Conservation (phyloP, 75 land plant species). For the Chamaecyparis obtusa region DNA sequence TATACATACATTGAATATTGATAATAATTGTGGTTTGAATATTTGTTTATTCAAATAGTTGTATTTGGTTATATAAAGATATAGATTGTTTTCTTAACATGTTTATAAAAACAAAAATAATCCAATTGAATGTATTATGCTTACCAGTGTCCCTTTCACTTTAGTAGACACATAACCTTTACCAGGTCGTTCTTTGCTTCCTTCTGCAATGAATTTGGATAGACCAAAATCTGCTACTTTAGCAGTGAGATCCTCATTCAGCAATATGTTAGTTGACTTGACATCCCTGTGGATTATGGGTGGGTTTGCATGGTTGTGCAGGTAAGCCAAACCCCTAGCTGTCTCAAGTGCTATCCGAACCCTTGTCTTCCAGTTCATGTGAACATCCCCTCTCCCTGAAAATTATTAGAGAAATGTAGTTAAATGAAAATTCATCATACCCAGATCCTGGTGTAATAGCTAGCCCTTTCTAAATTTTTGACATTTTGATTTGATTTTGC, state of each 20-base stretch:
- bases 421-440: not conserved
- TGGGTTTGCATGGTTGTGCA: constrained; percentile 30
- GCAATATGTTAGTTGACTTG: constrained; percentile 32
- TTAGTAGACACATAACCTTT: constrained; percentile 17
- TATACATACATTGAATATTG: not conserved
- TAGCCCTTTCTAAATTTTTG: not conserved
- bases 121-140: not conserved
- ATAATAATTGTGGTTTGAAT: too few species aligned
- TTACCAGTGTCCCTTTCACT: constrained; percentile 34
- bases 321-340: constrained; percentile 29
- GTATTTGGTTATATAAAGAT: too few species aligned
- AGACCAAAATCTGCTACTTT: constrained; percentile 38
- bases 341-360: constrained; percentile 25
- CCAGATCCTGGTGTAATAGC: not conserved
- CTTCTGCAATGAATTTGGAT: constrained; percentile 23
- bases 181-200: not conserved
- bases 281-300: constrained; percentile 37
- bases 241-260: constrained; percentile 26
- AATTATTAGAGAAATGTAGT: not conserved
- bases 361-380: constrained; percentile 25
- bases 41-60: too few species aligned
- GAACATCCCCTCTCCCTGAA: not conserved
- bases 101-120: too few species aligned
- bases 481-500: too few species aligned
- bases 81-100: too few species aligned